A percentile compares a stretch with the other conserved stretches of the same genome.
Conservation (phyloP, 1,284 basidiomycete genomes). For the Cryptococcus floricola region DNA sequence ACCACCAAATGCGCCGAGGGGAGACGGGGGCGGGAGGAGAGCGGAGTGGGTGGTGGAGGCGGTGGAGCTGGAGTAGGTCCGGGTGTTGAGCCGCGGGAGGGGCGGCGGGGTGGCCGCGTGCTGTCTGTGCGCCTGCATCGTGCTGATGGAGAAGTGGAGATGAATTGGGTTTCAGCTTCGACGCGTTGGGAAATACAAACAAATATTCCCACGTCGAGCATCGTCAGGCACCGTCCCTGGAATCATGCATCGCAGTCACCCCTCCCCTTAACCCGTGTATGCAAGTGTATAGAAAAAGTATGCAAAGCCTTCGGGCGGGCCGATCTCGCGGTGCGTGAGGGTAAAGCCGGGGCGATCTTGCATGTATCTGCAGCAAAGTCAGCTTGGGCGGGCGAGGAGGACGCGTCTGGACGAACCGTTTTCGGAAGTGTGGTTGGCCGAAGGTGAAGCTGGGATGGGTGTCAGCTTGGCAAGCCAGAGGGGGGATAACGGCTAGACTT, state of each 20-base stretch:
- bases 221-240: too few relatives aligned
- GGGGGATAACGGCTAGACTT: constrained; percentile 7
- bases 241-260: too few relatives aligned
- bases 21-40: neutral
- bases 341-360: constrained; percentile 33
- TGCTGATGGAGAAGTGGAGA: too few relatives aligned
- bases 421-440: constrained; percentile 85
- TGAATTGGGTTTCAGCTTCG: too few relatives aligned
- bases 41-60: neutral
- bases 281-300: constrained; percentile 70
- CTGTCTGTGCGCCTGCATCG: too few relatives aligned
- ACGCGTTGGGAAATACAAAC: too few relatives aligned
- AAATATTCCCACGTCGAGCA: too few relatives aligned
- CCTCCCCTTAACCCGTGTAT: constrained; percentile 2
- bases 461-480: neutral
- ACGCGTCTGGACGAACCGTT: constrained; percentile 54
- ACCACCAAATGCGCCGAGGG: neutral
- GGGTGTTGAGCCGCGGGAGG: too few relatives aligned
- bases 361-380: constrained; percentile 20
- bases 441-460: constrained; percentile 62
- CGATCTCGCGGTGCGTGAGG: constrained; percentile 36
- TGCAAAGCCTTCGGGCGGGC: constrained; percentile 67
- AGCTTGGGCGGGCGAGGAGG: neutral
- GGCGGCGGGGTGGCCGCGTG: too few relatives aligned
- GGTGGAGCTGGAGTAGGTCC: neutral